A percentile compares a stretch with the other conserved stretches of the same genome.
Evolutionary conservation across 208 protist genomes (phyloP).

Genomic region (Leishmania tropica): DNA sequence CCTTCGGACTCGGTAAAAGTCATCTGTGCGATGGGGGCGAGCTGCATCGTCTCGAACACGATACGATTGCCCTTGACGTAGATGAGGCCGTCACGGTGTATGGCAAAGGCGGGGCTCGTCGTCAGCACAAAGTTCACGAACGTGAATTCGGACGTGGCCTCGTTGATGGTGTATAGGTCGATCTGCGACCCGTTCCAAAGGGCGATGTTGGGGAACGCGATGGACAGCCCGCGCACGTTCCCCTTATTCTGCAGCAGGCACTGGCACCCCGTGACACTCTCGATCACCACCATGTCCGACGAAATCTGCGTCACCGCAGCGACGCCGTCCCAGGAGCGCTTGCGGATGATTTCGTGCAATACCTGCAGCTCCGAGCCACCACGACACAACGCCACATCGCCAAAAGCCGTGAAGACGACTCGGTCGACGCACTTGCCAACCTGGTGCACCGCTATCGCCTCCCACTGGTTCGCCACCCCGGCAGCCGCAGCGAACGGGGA

Average conservation of each 20-base stretch:
- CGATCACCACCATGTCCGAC: conserved; percentile 83
- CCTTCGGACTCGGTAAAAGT: conserved; percentile 90
- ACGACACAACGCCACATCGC: conserved; percentile 64
- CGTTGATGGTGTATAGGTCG: conserved; percentile 89
- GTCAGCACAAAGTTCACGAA: conserved; percentile 75
- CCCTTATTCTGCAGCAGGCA: conserved; percentile 75
- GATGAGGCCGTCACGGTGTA: conserved; percentile 86
- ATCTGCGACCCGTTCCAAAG: conserved; percentile 91
- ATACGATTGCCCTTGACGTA: conserved; percentile 84
- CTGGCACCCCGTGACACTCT: conserved; percentile 85
- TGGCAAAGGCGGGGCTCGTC: conserved; percentile 75
- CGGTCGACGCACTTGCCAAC: conserved; percentile 66
- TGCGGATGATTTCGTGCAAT: conserved; percentile 87
- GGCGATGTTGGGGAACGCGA: conserved; percentile 85
- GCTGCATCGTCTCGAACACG: conserved; percentile 80
- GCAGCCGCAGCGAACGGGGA: conserved; percentile 8
- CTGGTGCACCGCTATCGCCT: conserved; percentile 71
- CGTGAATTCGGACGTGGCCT: conserved; percentile 69
- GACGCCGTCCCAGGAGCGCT: conserved; percentile 82
- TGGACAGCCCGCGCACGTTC: conserved; percentile 80
- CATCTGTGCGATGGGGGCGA: conserved; percentile 76
- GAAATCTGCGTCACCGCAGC: conserved; percentile 89
- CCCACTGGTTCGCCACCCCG: conserved; percentile 60
- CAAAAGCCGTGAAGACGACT: conserved; percentile 56
- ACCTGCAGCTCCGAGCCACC: conserved; percentile 67